Conservation (phyloP, 2,329 filamentous ascomycete species). For the Scedosporium minutisporum region DNA sequence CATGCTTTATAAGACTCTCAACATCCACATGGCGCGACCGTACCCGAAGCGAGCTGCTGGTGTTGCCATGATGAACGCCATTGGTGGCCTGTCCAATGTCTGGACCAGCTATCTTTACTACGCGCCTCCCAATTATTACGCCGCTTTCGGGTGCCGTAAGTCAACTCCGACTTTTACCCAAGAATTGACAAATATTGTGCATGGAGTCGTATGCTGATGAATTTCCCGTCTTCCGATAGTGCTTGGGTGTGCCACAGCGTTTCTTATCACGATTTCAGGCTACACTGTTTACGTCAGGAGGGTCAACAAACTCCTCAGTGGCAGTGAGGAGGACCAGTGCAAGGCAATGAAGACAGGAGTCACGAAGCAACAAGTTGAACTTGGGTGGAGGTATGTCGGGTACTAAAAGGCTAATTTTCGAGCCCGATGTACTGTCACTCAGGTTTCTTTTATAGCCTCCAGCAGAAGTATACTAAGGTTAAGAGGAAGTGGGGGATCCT, state of each 20-base stretch:
- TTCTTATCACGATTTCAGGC: conserved; percentile 13
- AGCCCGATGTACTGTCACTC: no score
- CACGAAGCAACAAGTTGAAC: conserved; percentile 15
- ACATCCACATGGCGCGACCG: conserved; percentile 57
- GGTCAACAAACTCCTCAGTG: conserved; percentile 13
- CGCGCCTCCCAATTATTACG: conserved; percentile 13
- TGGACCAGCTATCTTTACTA: conserved; percentile 58
- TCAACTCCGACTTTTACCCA: neutral
- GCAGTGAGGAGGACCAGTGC: conserved; percentile 12
- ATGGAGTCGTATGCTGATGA: no score
- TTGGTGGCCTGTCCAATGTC: conserved; percentile 38
- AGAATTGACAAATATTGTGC: neutral
- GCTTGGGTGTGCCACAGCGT: conserved; percentile 12
- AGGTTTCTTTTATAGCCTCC: no score
- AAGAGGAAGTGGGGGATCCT: no score
- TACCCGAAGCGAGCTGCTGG: conserved; percentile 60
- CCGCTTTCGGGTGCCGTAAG: conserved; percentile 13
- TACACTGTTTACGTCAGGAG: conserved; percentile 13
- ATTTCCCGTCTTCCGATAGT: neutral
- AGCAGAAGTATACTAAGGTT: no score
- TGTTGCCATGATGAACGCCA: conserved; percentile 63
- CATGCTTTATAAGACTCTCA: conserved; percentile 58
- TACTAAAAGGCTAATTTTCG: conserved; percentile 8
- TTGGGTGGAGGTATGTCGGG: conserved; percentile 17
- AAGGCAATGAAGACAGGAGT: conserved; percentile 16